phyloP scores from a whole-genome alignment of 305 asterid genomes.

The Solanum hybrid region DNA sequence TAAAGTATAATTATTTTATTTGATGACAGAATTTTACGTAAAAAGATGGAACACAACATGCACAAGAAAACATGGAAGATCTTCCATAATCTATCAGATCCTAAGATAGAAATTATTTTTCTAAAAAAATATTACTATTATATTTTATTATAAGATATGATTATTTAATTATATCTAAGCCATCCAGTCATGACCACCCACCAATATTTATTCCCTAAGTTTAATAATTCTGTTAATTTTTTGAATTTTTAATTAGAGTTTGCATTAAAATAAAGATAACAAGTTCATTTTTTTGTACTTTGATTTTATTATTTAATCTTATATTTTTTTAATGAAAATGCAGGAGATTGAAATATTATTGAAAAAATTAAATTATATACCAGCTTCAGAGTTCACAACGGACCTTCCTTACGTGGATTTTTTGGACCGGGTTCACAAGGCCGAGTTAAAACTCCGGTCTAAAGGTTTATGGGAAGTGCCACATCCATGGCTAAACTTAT shows the following conservation, averaged over 20 bases:
- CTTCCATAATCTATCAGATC: conserved; percentile 23
- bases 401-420: conserved; percentile 67
- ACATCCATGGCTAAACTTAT: conserved; percentile 82
- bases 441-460: conserved; percentile 59
- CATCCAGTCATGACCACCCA: conserved; percentile 14
- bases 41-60: conserved; percentile 23
- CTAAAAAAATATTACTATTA: not conserved
- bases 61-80: conserved; percentile 34
- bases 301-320: not conserved
- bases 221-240: not conserved
- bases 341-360: conserved; percentile 53
- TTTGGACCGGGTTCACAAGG: conserved; percentile 81
- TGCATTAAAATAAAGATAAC: conserved; percentile 3
- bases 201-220: conserved; percentile 10
- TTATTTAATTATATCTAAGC: conserved; percentile 4
- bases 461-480: conserved; percentile 85
- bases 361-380: conserved; percentile 42
- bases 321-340: not conserved
- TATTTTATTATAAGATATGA: not conserved
- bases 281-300: not conserved
- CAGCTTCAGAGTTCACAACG: conserved; percentile 51
- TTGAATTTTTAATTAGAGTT: not conserved
- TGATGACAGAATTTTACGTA: conserved; percentile 14
- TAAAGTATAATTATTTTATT: conserved; percentile 3
- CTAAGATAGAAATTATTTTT: conserved; percentile 12